Percentiles rank a stretch among this genome's conserved stretches.
These are phyloP conservation scores for Phlebiopsis gigantea DNA, from an alignment of 768 basidiomycete genomes.

Conservation along the genomic window DNA sequence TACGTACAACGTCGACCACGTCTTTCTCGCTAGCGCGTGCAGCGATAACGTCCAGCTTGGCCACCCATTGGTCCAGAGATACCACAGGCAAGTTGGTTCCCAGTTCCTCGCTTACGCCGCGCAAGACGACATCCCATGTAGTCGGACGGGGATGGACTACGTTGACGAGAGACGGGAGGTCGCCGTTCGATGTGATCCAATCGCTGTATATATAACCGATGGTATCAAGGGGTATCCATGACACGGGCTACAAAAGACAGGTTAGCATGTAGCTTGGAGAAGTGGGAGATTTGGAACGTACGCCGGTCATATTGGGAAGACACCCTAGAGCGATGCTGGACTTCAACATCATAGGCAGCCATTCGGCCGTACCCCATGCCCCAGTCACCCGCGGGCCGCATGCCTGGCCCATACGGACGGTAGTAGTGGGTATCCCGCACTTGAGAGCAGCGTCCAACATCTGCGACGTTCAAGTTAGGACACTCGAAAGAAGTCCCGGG, in stretches of 20 bases:
- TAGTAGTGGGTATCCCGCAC: neutral
- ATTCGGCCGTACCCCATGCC: slow-evolving; percentile 9
- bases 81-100: neutral
- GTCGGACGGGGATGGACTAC: slow-evolving; percentile 6
- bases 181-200: neutral
- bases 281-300: neutral
- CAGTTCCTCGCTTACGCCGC: neutral
- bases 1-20: neutral
- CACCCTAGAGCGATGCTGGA: slow-evolving; percentile 2
- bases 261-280: neutral
- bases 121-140: neutral
- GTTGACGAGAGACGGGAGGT: slow-evolving; percentile 4
- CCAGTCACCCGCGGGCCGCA: slow-evolving; percentile 16
- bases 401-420: slow-evolving; percentile 26
- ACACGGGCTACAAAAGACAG: neutral
- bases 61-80: slow-evolving; percentile 2
- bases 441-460: neutral
- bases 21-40: neutral
- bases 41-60: neutral
- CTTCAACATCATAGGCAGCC: slow-evolving; percentile 7
- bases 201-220: slow-evolving; percentile 1
- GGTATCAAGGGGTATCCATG: slow-evolving; percentile 10
- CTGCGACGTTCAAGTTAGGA: neutral
- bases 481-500: neutral
- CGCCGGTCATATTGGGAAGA: slow-evolving; percentile 2